A percentile compares a stretch with the other conserved stretches of the same genome.
These are phyloP conservation scores for Lyophyllum decastes DNA, from an alignment of 768 basidiomycete species.

Conservation along the genomic window DNA sequence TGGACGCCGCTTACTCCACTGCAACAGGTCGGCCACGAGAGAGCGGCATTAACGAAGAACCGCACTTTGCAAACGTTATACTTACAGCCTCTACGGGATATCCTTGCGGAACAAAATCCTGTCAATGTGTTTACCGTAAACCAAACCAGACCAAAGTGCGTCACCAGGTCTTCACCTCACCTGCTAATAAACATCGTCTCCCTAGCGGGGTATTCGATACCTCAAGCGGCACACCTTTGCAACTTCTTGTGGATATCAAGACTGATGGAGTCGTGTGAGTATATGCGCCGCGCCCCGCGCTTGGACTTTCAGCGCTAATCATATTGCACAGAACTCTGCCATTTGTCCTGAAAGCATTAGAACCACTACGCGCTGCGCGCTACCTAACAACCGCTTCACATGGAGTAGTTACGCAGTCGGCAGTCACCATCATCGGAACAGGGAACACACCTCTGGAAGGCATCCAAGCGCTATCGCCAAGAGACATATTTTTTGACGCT, in stretches of 20 bases:
- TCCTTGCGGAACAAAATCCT: constrained; percentile 44
- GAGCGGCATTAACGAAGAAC: constrained; percentile 38
- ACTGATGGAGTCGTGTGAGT: constrained; percentile 48
- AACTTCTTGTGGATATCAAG: constrained; percentile 55
- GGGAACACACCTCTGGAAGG: constrained; percentile 43
- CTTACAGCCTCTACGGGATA: constrained; percentile 44
- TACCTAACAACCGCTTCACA: constrained; percentile 47
- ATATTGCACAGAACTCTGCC: constrained; percentile 26
- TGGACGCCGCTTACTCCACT: neutral
- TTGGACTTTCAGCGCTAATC: neutral
- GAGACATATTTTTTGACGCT: constrained; percentile 55
- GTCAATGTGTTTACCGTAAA: constrained; percentile 40
- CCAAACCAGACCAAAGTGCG: constrained; percentile 42
- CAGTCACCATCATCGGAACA: neutral
- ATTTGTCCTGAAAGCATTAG: constrained; percentile 33
- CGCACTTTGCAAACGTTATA: constrained; percentile 51
- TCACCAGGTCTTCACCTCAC: neutral
- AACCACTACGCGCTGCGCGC: constrained; percentile 43
- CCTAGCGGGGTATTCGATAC: constrained; percentile 54
- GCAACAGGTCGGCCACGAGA: constrained; percentile 46
- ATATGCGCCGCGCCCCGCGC: neutral
- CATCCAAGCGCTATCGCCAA: constrained; percentile 39
- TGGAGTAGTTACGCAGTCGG: neutral
- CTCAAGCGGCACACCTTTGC: constrained; percentile 38
- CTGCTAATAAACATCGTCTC: neutral